Conservation (phyloP, 1,284 basidiomycete genomes). For the Ustilago hordei region DNA sequence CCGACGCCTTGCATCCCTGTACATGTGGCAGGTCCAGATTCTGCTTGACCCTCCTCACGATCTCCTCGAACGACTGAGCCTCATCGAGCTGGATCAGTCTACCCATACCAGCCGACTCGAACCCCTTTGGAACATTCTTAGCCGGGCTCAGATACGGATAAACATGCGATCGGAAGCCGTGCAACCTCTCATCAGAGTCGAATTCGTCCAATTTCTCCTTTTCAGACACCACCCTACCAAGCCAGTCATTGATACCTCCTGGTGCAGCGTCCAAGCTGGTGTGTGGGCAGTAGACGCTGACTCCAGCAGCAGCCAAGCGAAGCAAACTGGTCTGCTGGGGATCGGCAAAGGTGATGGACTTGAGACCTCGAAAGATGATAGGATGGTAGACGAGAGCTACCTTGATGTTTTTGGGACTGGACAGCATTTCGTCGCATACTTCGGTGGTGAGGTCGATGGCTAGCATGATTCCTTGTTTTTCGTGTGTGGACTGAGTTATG, state of each 20-base stretch:
- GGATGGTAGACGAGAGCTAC: conserved; percentile 81
- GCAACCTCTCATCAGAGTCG: conserved; percentile 5
- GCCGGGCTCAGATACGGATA: conserved; percentile 18
- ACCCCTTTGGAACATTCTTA: conserved; percentile 27
- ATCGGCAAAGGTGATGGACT: conserved; percentile 81
- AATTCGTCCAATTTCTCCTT: conserved; percentile 27
- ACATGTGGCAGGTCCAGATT: conserved; percentile 39
- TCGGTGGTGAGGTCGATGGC: conserved; percentile 65
- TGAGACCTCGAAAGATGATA: conserved; percentile 84
- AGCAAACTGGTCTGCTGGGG: conserved; percentile 85
- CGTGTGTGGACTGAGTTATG: not conserved
- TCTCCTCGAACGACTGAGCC: conserved; percentile 31
- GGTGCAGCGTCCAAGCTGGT: conserved; percentile 83
- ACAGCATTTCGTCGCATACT: conserved; percentile 64
- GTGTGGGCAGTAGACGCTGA: conserved; percentile 89
- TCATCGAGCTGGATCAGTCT: conserved; percentile 34
- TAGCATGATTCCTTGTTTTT: conserved; percentile 57
- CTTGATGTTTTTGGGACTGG: conserved; percentile 44
- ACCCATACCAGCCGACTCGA: conserved; percentile 49
- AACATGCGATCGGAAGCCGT: conserved; percentile 1
- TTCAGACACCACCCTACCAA: conserved; percentile 48
- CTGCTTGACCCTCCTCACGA: conserved; percentile 49
- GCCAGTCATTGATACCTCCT: conserved; percentile 80
- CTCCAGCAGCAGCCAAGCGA: conserved; percentile 80
- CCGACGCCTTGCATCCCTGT: conserved; percentile 39